phyloP scores from a whole-genome alignment of 805 yeast species.

The Metschnikowia koreensis region DNA sequence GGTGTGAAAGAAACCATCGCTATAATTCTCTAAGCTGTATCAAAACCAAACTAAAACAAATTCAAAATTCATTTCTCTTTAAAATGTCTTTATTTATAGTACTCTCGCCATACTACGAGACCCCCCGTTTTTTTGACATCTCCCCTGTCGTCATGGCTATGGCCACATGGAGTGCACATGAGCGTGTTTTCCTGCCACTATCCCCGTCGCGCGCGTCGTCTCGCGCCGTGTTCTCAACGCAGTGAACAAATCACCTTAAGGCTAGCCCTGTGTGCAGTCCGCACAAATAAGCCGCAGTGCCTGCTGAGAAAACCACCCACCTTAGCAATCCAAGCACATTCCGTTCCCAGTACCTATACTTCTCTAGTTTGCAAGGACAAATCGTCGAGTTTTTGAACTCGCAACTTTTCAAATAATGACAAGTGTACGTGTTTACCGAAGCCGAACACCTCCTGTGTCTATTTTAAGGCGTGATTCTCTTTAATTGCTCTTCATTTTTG shows the following conservation, averaged over 20 bases:
- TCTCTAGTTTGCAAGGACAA: neutral
- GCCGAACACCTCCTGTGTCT: too few relatives aligned
- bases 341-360: neutral
- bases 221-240: neutral
- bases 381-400: neutral
- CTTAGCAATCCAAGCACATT: slow-evolving; percentile 1
- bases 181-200: neutral
- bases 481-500: too few relatives aligned
- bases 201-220: slow-evolving; percentile 1
- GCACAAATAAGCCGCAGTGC: slow-evolving; percentile 1
- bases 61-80: neutral
- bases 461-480: too few relatives aligned
- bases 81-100: too few relatives aligned
- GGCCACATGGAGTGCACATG: neutral
- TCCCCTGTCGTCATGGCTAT: neutral
- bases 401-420: neutral
- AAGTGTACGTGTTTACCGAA: neutral
- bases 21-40: too few relatives aligned
- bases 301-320: neutral
- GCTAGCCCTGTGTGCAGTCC: neutral
- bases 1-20: neutral
- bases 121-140: neutral
- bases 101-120: neutral
- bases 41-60: too few relatives aligned
- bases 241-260: neutral